Evolutionary conservation across 768 basidiomycete genomes (phyloP).

Genomic region (Chalciporus sphaerocephalus): DNA sequence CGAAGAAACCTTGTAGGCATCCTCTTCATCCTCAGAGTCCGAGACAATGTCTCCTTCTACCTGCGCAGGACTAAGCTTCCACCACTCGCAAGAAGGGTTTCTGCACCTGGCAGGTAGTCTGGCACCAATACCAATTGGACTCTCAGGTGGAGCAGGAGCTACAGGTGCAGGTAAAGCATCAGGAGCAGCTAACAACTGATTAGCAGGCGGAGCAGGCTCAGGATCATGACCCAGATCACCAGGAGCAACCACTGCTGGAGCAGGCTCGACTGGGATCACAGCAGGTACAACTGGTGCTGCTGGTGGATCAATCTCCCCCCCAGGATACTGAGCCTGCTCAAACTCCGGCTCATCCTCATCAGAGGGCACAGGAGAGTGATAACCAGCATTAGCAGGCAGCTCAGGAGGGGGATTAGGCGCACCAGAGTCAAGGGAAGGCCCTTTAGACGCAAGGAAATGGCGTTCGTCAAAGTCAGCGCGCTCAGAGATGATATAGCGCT

Average conservation of each 20-base stretch:
- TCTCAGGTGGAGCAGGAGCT: neutral
- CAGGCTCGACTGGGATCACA: neutral
- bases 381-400: neutral
- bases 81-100: neutral
- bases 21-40: too few relatives aligned
- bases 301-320: neutral
- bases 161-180: neutral
- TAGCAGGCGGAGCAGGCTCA: neutral
- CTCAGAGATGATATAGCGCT: slow-evolving; percentile 26
- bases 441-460: slow-evolving; percentile 24
- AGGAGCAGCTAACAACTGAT: too few relatives aligned
- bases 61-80: too few relatives aligned
- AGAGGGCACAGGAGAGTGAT: neutral
- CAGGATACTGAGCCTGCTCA: neutral
- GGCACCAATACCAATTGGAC: slow-evolving; percentile 1
- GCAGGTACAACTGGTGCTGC: neutral
- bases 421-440: too few relatives aligned
- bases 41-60: too few relatives aligned
- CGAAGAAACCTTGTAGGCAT: too few relatives aligned
- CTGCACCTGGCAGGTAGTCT: neutral
- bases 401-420: neutral
- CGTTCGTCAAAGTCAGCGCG: slow-evolving; percentile 33
- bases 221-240: neutral
- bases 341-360: neutral
- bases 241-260: neutral